phyloP scores from a whole-genome alignment of 108 stramenopile genomes.

The Mediolabrus comicus region DNA sequence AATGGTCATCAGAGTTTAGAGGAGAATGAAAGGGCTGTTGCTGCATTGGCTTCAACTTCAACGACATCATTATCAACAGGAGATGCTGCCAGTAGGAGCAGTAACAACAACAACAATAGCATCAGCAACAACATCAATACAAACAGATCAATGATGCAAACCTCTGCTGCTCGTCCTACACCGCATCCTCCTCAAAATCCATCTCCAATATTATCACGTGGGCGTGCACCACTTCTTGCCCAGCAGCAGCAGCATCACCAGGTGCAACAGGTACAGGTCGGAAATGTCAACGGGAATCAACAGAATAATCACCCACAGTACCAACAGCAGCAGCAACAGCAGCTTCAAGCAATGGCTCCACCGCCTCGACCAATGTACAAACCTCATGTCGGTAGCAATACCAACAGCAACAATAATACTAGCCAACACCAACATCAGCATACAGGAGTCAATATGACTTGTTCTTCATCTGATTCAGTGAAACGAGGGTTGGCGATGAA shows the following conservation, averaged over 20 bases:
- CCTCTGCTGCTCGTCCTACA: neutral
- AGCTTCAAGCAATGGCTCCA: constrained; percentile 7
- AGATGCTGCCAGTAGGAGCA: neutral
- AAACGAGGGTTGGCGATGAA: neutral
- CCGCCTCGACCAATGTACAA: constrained; percentile 27
- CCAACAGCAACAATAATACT: constrained; percentile 1
- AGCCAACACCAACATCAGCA: neutral
- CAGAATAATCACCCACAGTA: neutral
- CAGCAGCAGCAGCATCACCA: neutral
- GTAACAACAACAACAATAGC: neutral
- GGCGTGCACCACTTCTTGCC: neutral
- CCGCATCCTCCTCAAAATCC: neutral
- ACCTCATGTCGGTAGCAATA: neutral
- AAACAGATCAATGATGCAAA: neutral
- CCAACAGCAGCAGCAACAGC: neutral
- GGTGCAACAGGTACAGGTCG: neutral
- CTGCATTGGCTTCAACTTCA: neutral
- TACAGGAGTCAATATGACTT: no score
- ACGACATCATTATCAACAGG: neutral
- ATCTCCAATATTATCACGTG: neutral
- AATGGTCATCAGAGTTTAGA: neutral
- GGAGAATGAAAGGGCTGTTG: neutral
- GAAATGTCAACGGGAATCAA: neutral
- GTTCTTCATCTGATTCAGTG: neutral
- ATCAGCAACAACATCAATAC: neutral